Evolutionary conservation across 78 protist species (phyloP), one percentile per base, ranked within the genome.

Genomic region (slime mould (Dictyostelium discoideum)): DNA sequence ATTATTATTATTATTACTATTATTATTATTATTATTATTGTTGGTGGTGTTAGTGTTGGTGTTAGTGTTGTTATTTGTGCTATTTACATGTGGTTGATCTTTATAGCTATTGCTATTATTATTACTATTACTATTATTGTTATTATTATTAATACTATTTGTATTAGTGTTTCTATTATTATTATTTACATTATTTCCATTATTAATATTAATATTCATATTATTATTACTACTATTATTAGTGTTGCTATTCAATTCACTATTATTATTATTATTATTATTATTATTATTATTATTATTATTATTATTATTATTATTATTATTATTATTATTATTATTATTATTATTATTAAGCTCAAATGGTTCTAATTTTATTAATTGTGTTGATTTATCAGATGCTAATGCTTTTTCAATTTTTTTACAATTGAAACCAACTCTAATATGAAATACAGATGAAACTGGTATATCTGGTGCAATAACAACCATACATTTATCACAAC

Each of bases 401-500:
- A 90, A 26, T 2, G 80, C 82, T n/a, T 72, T 84, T 50, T 90
- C 94, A 42, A 90, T 82, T 60, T 90, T 90, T 29, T 57, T 80
- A 50, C 86, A 80, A 50, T 90, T 80, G 73, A 90, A 72, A 6
- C 94, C 94, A 37, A 90, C 73, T 10, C 87, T 24, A 4, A 90
- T 67, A 50, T 90, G 85, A 46, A 81, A 90, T 11, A 85, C 85
- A 9, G 87, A 63, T 11, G 84, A 40, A 39, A 18, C 24, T 69
- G 54, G 26, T 10, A 82, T 46, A 72, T 90, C 94, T 50, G 94
- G 94, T 18, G 76, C 54, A 46, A 82, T 73, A 2, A 90, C 87
- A 11, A 48, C 42, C 37, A 90, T 69, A 72, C 94, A 90, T 72
- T 67, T 80, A 81, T 90, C 94, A 9, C 94, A 90, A 69, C 94